Base-by-base conservation (phyloP, 768 basidiomycete genomes). In the Trametes meyenii region DNA sequence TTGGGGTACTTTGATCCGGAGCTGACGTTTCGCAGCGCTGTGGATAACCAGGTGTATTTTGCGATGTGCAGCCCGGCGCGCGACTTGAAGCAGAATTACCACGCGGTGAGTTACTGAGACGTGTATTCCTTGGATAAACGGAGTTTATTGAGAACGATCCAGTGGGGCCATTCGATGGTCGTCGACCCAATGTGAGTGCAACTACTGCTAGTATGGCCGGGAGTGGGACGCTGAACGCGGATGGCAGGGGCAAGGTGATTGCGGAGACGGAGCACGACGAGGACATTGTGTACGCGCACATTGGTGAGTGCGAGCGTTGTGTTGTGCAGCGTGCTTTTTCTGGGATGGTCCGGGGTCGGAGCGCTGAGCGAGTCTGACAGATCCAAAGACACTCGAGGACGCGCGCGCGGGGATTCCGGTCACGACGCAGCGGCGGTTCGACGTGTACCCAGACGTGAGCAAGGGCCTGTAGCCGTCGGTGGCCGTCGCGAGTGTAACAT, bases 1-100 rank as follows among this genome's bases (percentile, higher is more conserved):
- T 26, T 40, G 0, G 3, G 5, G 10, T 1, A 1, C 23, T 14
- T 19, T 14, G 23, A 33, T 19, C 11, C 4, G 23, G 39, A 5
- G 21, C 19, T 49, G 43, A 16, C 33, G 0, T 17, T 5, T 8
- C 38, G 1, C 67, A 95, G 96, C 59, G 97, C 97, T 6, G 84
- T 95, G 23, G 97, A 99, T 72, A 98, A 98, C 70, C 96, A 98
- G 75, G 85, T 98, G n/a, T 99, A 85, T 76, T 85, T 98, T 63
- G 83, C 91, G 1, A 96, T 96, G 94, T 96, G 94, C 71, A 97
- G 94, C 58, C 95, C 96, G 33, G 96, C 97, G 2, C 84, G 96
- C 23, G 89, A 96, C 66, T 70, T 89, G 66, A 85, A 76, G 11
- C 90, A 93, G 19, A 81, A 81, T 16, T 98, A 98, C 73, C 94